A percentile compares a stretch with the other conserved stretches of the same genome.
Evolutionary conservation across 73 alveolate species (phyloP).

Genomic region (Paramecium pentaurelia): DNA sequence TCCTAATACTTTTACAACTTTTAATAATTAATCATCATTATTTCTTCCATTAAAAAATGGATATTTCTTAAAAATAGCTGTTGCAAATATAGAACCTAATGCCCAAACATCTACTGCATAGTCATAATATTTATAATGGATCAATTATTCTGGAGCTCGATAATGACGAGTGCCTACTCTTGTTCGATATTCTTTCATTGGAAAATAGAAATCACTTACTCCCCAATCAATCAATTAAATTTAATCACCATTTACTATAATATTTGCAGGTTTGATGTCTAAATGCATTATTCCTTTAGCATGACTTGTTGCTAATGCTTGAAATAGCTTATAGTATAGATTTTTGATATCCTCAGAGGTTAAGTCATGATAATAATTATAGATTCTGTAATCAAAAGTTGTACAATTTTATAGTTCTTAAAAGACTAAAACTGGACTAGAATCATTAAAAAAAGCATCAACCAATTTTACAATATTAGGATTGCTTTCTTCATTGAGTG

Average conservation of each 20-base stretch:
- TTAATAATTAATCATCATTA: slow-evolving; percentile 41
- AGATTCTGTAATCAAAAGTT: not conserved
- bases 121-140: slow-evolving; percentile 78
- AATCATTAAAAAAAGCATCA: not conserved
- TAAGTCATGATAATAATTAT: not conserved
- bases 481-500: not conserved
- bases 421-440: slow-evolving; percentile 2
- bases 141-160: slow-evolving; percentile 90
- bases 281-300: slow-evolving; percentile 41
- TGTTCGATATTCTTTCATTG: slow-evolving; percentile 34
- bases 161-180: slow-evolving; percentile 86
- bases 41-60: slow-evolving; percentile 76
- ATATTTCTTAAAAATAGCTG: slow-evolving; percentile 67
- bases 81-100: slow-evolving; percentile 84
- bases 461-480: not conserved
- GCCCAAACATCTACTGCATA: slow-evolving; percentile 89
- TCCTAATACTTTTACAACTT: slow-evolving; percentile 47
- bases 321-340: not conserved
- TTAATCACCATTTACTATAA: not conserved
- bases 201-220: slow-evolving; percentile 32
- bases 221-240: slow-evolving; percentile 34
- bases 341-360: not conserved
- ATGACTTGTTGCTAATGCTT: not conserved
- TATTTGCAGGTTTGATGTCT: slow-evolving; percentile 58
- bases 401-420: not conserved